These are phyloP conservation scores for Paramecium sonneborni DNA, from an alignment of 73 alveolate genomes.

Conservation along the genomic window DNA sequence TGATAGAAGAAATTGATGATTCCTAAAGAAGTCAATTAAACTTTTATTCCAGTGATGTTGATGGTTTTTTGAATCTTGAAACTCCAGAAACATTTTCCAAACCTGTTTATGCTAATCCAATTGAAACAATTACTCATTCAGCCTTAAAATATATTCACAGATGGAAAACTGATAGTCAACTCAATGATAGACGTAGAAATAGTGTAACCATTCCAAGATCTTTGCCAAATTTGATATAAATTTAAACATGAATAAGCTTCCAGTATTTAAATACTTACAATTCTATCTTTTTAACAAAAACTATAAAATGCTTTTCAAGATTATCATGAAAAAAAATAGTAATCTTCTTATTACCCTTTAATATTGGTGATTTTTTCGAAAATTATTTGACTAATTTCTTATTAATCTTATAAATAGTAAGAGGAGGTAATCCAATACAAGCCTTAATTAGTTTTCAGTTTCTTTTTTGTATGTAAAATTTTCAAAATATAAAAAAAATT, in stretches of 20 bases:
- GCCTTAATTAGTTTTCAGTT: no score
- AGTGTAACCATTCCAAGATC: not conserved
- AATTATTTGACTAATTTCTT: no score
- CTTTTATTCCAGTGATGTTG: not conserved
- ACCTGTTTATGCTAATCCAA: not conserved
- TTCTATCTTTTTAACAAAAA: not conserved
- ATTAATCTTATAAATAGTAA: no score
- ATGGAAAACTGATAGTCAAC: conserved; percentile 18
- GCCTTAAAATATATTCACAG: not conserved
- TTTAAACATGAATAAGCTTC: not conserved
- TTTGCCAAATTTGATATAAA: not conserved
- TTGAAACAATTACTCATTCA: not conserved
- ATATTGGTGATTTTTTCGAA: no score
- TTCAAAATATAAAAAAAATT: no score
- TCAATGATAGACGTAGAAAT: not conserved
- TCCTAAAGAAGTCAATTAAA: not conserved
- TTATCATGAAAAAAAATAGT: no score
- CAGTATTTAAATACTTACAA: not conserved
- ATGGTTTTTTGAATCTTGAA: conserved; percentile 25
- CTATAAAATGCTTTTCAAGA: not conserved
- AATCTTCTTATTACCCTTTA: not conserved
- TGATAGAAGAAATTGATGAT: conserved; percentile 45
- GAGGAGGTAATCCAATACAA: no score
- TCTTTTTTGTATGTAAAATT: no score
- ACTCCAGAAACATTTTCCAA: conserved; percentile 12